Evolutionary conservation across 2,329 filamentous ascomycete genomes (phyloP), one percentile per base, ranked within the genome.

Genomic region (Fusarium gaditjirri): DNA sequence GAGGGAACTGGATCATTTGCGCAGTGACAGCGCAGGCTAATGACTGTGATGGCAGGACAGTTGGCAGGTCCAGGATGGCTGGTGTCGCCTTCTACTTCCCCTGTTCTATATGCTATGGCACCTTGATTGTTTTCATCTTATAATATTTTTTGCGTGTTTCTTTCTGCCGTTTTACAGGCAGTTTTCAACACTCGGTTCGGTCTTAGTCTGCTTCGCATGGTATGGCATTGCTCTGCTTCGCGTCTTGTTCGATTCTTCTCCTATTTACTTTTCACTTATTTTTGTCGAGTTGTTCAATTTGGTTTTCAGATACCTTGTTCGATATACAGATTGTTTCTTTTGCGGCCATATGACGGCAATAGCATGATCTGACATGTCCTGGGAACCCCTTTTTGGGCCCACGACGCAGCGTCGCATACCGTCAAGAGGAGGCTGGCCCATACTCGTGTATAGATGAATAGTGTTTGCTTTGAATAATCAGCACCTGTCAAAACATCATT

Each of bases 281-380:
- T 41, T 70, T 75, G 54, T 62, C 71, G 58, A 66, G 68, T 72
- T 76, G 61, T 70, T 70, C 75, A 33, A 59, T 52, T 73, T 72
- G 75, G 78, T 76, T 81, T 79, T 82, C 84, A 85, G 85, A 88
- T 88, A 88, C 87, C 86, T 88, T 88, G 86, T 88, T 88, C 86
- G 83, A 88, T 86, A 86, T 86, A 86, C 80, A 81, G 78, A 82
- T 77, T 81, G 76, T 67, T 74, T 73, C 76, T 69, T 78, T 75
- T 71, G 73, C 57, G 72, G 75, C 75, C 70, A 75, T 63, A 67
- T 65, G 61, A 71, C 66, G 75, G 72, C 60, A 75, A 70, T 66
- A 69, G 52, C 53, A 70, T 70, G 70, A 61, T 59, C 67, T 70
- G 62, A 66, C 49, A 61, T 55, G 58, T 47, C 64, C 72, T 70